A percentile compares a stretch with the other conserved stretches of the same genome.
Evolutionary conservation across 441 rosid genomes (phyloP).

Genomic region (Geranium incanum): DNA sequence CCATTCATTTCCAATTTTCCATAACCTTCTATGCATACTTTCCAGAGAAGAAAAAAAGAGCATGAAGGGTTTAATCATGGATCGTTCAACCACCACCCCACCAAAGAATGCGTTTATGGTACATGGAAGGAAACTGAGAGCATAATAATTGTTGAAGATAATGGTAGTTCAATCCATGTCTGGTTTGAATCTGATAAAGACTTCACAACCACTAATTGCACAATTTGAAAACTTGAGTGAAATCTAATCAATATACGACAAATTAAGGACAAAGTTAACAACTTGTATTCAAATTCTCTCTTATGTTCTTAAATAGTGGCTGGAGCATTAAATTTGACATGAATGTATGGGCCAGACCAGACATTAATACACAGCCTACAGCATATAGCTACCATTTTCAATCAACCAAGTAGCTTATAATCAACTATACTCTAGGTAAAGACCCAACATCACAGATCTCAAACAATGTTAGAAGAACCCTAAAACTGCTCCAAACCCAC

Average conservation of each 20-base stretch:
- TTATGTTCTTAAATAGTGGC: too few species aligned
- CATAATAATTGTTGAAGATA: neutral
- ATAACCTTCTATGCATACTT: too few species aligned
- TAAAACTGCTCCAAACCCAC: neutral
- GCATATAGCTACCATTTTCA: too few species aligned
- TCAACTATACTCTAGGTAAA: neutral
- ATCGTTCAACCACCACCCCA: neutral
- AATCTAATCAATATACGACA: neutral
- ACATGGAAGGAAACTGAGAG: neutral
- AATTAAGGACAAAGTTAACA: too few species aligned
- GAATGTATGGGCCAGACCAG: too few species aligned
- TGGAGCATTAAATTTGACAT: too few species aligned
- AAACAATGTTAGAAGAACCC: neutral
- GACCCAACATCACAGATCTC: neutral
- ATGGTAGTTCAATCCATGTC: neutral
- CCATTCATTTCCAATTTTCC: too few species aligned
- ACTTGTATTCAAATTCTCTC: too few species aligned
- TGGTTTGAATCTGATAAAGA: neutral
- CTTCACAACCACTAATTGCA: neutral
- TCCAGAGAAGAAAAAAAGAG: too few species aligned
- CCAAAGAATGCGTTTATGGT: neutral
- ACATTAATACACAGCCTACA: too few species aligned
- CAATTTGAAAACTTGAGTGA: neutral
- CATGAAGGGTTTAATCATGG: neutral
- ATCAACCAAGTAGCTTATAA: neutral